Percentiles rank a stretch among this genome's conserved stretches.
Conservation (phyloP, 73 alveolate genomes). For the Paramecium biaurelia region DNA sequence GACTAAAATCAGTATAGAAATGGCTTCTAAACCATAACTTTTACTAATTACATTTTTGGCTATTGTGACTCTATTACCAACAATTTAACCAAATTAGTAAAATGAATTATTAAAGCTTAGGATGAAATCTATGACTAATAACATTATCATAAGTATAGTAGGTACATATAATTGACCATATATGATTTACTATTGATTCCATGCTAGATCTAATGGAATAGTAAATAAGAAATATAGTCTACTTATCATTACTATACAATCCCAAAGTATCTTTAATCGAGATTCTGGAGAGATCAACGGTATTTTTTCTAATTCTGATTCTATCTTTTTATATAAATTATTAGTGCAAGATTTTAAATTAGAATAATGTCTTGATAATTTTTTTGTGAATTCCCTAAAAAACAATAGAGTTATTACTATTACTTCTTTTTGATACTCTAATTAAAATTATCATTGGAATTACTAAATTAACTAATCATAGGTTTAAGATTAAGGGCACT, state of each 20-base stretch:
- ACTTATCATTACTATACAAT: neutral
- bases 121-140: neutral
- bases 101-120: slow-evolving; percentile 30
- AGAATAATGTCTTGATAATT: neutral
- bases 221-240: slow-evolving; percentile 10
- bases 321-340: neutral
- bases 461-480: slow-evolving; percentile 16
- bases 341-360: neutral
- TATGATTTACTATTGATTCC: neutral
- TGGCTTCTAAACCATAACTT: slow-evolving; percentile 7
- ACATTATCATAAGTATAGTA: neutral
- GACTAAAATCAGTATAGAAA: neutral
- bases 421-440: neutral
- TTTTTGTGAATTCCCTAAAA: neutral
- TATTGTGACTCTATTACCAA: neutral
- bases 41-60: neutral
- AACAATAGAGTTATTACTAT: neutral
- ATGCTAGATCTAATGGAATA: slow-evolving; percentile 26
- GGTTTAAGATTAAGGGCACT: slow-evolving; percentile 28
- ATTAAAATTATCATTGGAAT: neutral
- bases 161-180: neutral
- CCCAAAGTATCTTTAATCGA: slow-evolving; percentile 43
- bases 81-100: slow-evolving; percentile 41
- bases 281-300: slow-evolving; percentile 39
- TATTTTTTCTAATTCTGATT: neutral